These are phyloP conservation scores for Saccharomycopsis fodiens DNA, from an alignment of 805 yeast species.

Conservation along the genomic window DNA sequence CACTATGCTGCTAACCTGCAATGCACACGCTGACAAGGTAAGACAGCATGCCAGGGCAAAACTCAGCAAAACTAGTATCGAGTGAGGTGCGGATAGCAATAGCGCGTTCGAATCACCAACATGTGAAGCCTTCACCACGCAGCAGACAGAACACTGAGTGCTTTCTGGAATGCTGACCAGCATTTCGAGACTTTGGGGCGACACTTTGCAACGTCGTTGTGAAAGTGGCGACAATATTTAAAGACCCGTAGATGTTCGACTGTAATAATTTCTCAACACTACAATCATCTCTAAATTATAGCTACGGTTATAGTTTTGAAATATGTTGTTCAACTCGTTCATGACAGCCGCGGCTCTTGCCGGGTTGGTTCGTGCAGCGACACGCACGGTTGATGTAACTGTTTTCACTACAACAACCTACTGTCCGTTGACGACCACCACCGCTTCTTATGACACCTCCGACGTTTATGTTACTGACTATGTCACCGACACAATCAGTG, in stretches of 20 bases:
- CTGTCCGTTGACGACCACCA: constrained; percentile 1
- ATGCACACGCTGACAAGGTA: not conserved
- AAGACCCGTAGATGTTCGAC: too few species aligned
- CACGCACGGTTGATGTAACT: not conserved
- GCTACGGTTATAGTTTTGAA: too few species aligned
- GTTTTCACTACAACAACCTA: constrained; percentile 1
- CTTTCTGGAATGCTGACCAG: too few species aligned
- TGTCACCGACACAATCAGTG: constrained; percentile 5
- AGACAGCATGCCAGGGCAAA: not conserved
- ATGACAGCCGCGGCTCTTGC: not conserved
- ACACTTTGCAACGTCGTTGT: too few species aligned
- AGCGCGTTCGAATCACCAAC: too few species aligned
- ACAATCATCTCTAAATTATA: too few species aligned
- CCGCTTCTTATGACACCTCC: not conserved
- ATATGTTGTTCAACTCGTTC: not conserved
- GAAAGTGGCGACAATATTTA: too few species aligned
- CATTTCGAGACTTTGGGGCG: too few species aligned
- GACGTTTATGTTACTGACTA: not conserved
- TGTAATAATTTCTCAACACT: too few species aligned
- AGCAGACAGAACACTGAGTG: too few species aligned
- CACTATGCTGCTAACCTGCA: not conserved
- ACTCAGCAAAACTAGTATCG: not conserved
- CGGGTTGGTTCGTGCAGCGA: not conserved
- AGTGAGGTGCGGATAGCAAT: too few species aligned
- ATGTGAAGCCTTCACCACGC: too few species aligned